A percentile compares a stretch with the other conserved stretches of the same genome.
Evolutionary conservation across 2,329 filamentous ascomycete genomes (phyloP).

Genomic region (Tolypocladium cylindrosporum): DNA sequence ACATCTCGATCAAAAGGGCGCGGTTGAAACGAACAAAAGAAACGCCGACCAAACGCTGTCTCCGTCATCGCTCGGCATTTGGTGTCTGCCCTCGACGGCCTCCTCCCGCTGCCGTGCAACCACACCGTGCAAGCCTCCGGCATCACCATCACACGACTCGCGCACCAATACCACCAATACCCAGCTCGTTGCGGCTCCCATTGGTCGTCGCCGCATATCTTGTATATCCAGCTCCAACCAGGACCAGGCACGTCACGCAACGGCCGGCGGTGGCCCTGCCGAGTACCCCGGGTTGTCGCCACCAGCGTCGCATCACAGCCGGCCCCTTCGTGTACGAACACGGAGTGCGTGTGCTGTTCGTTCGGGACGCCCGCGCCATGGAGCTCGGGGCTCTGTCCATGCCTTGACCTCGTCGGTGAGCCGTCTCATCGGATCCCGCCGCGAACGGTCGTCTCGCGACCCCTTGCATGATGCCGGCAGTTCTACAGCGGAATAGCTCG

Average conservation of each 20-base stretch:
- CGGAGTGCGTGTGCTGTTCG: not conserved
- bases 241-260: not conserved
- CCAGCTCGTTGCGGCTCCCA: not conserved
- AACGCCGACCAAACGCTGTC: not conserved
- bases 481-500: conserved; percentile 34
- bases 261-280: not conserved
- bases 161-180: not conserved
- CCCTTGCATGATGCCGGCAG: conserved; percentile 24
- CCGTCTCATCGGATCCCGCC: not conserved
- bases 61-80: not conserved
- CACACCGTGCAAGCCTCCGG: not conserved
- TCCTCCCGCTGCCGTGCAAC: conserved; percentile 1
- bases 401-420: not conserved
- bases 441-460: not conserved
- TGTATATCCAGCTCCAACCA: not conserved
- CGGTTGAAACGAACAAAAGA: not conserved
- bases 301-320: not conserved
- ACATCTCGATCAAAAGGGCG: not conserved
- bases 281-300: not conserved
- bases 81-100: not conserved
- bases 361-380: not conserved
- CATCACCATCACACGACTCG: not conserved
- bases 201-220: not conserved
- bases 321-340: not conserved
- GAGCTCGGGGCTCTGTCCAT: not conserved